A percentile compares a stretch with the other conserved stretches of the same genome.
phyloP scores from a whole-genome alignment of 495 filamentous ascomycete species.

The Mycothermus thermophilus region DNA sequence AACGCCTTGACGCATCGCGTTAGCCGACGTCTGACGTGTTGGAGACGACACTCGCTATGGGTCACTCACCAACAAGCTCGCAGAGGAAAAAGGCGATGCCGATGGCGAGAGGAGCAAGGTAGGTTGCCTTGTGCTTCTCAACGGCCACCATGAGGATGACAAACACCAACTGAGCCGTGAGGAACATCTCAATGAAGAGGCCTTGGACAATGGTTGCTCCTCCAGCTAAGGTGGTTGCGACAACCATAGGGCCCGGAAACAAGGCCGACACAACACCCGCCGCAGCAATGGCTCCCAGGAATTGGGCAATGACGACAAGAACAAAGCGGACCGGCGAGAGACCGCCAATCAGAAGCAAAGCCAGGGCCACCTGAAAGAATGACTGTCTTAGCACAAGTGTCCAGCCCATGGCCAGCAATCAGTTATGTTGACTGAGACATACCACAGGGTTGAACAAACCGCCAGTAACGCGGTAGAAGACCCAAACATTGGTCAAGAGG shows the following conservation, averaged over 20 bases:
- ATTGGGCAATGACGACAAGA: conserved; percentile 41
- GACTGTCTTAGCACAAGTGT: conserved; percentile 27
- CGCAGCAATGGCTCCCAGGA: conserved; percentile 46
- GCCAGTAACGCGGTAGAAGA: conserved; percentile 69
- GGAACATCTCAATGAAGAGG: conserved; percentile 66
- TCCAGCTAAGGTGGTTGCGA: conserved; percentile 45
- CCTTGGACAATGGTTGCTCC: conserved; percentile 46
- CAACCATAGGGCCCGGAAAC: conserved; percentile 48
- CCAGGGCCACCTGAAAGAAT: conserved; percentile 32
- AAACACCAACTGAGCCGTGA: conserved; percentile 64
- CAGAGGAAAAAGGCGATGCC: conserved; percentile 59
- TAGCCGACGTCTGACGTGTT: conserved; percentile 1
- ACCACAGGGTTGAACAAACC: conserved; percentile 72
- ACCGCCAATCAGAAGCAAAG: conserved; percentile 43
- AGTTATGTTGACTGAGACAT: conserved; percentile 1
- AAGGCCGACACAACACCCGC: conserved; percentile 42
- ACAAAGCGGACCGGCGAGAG: conserved; percentile 34
- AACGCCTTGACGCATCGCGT: conserved; percentile 24
- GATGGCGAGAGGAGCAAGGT: conserved; percentile 64
- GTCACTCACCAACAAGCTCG: conserved; percentile 40
- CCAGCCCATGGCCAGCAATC: conserved; percentile 36
- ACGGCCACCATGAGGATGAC: conserved; percentile 71
- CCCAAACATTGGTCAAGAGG: conserved; percentile 69
- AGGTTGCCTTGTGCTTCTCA: conserved; percentile 72
- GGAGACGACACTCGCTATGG: too few species aligned